Base-by-base conservation (phyloP, 495 filamentous ascomycete genomes). In the Hamigera avellanea region DNA sequence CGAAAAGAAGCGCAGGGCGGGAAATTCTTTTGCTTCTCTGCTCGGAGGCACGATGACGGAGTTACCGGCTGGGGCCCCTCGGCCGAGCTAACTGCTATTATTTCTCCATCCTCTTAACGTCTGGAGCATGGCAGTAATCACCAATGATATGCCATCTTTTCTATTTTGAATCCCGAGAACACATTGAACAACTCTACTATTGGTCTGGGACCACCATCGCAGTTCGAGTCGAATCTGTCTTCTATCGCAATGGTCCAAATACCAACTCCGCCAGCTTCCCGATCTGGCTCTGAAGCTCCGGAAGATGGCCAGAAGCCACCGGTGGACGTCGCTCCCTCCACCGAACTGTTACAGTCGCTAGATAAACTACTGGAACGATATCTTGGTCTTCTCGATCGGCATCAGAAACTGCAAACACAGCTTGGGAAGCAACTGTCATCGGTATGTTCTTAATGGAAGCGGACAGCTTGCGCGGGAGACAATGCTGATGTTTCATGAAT, bases 341-440 rank as follows among this genome's bases (percentile, higher is more conserved):
- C 46, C 25, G 52, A 57, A 19, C 42, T 64, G 26, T 38, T 53
- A 19, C 42, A 52, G 36, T 54, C 48, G 15, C 51, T 93, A 39
- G 84, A 91, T 52, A 37, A 36, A 14, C 72, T 87, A 17, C 65
- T 89, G 2, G 72, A 78, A 50, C 62, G 68, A 19, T 88, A 91
- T 53, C 70, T 93, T 10, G 21, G 56, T 35, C 69, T 85, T 4
- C 64, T 94, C 0, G 69, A 91, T 58, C 55, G 69, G 42, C 83
- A 94, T 61, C 75, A 80, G 32, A 57, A 57, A 18, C 57, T 83
- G 14, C 75, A 78, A 23, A 50, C 57, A 19, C 46, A 66, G 14
- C 60, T 91, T 8, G 59, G 60, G 25, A 49, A 55, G 16, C 54
- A 73, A 14, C 64, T 87, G 17, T 66, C 76, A 14, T 69, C 66